Evolutionary conservation across 2,329 filamentous ascomycete genomes (phyloP), one percentile per base, ranked within the genome.

Genomic region (Boeremia lycopersici): DNA sequence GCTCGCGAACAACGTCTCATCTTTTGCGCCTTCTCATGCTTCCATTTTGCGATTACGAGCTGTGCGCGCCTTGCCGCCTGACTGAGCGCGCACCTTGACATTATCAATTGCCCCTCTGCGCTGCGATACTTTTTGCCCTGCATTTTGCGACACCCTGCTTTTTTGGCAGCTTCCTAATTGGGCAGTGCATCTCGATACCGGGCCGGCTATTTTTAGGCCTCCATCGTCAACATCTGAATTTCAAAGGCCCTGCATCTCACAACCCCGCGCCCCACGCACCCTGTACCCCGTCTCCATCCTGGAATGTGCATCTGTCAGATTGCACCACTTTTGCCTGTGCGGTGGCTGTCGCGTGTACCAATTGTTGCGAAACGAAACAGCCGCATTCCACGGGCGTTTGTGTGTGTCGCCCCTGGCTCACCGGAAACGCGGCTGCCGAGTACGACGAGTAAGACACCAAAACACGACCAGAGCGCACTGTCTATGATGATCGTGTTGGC

Each of bases 221-320:
- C 51, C 33, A 33, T 48, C 26, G 31, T 43, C 23, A 39, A 26
- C 13, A 39, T 15, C 29, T 26, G 39, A 28, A 30, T 3, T 23
- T 23, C 19, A 25, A 17, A 7, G 34, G 50, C 44, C 43, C 40
- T 53, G 48, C 48, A 48, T 41, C 42, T 38, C 34, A 39, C 33
- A 40, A 48, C 48, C 48, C 53, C 51, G 39, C 51, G 35, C 30
- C 47, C 53, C 48, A 52, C 48, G 48, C 44, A 39, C 34, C 45
- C 53, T 48, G 48, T 45, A 30, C 39, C 34, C 44, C 49, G 38
- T 28, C 41, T 11, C 8, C 25, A 38, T 35, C 44, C 34, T 34
- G 48, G 54, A 53, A 57, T 57, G 54, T 49, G 48, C 38, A 36
- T 44, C 43, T 47, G 39, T 54, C 45, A 48, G 13, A 6, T 45